These are phyloP conservation scores for Boletus rufocinnamomeus DNA, from an alignment of 768 basidiomycete species.

Conservation along the genomic window DNA sequence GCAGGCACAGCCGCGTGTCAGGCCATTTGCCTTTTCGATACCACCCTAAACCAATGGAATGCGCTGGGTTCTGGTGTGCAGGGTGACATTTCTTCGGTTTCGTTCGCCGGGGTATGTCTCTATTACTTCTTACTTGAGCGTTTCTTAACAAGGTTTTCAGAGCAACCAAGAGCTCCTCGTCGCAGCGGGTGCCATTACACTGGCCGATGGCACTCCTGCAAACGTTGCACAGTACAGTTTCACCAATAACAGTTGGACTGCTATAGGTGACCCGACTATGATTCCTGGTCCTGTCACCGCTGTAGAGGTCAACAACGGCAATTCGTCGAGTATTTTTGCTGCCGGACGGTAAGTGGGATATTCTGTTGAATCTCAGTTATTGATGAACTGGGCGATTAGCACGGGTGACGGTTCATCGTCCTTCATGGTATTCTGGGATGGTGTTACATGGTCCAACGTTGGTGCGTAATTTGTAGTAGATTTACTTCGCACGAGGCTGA, in stretches of 20 bases:
- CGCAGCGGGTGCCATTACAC: slow-evolving; percentile 76
- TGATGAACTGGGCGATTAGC: slow-evolving; percentile 32
- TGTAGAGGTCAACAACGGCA: slow-evolving; percentile 78
- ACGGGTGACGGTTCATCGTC: slow-evolving; percentile 59
- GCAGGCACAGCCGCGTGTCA: slow-evolving; percentile 77
- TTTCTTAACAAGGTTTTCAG: slow-evolving; percentile 39
- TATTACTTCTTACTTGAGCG: background rate
- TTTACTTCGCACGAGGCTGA: background rate
- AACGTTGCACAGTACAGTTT: slow-evolving; percentile 78
- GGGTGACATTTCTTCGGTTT: slow-evolving; percentile 78
- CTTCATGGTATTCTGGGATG: slow-evolving; percentile 87
- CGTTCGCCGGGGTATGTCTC: slow-evolving; percentile 73
- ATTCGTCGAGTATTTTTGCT: slow-evolving; percentile 83
- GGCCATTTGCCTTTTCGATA: slow-evolving; percentile 78
- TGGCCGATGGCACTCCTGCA: slow-evolving; percentile 61
- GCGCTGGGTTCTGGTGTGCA: slow-evolving; percentile 76
- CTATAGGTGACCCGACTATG: slow-evolving; percentile 57
- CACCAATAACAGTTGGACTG: slow-evolving; percentile 71
- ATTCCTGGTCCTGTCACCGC: slow-evolving; percentile 92
- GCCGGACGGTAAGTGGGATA: slow-evolving; percentile 71
- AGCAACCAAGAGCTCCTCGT: slow-evolving; percentile 67
- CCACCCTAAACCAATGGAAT: slow-evolving; percentile 71
- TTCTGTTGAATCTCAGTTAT: background rate
- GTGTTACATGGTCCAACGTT: slow-evolving; percentile 67
- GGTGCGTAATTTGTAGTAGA: slow-evolving; percentile 41